Percentiles rank a stretch among this genome's conserved stretches.
Conservation (phyloP, 768 basidiomycete species). For the Naematelia aurantialba region DNA sequence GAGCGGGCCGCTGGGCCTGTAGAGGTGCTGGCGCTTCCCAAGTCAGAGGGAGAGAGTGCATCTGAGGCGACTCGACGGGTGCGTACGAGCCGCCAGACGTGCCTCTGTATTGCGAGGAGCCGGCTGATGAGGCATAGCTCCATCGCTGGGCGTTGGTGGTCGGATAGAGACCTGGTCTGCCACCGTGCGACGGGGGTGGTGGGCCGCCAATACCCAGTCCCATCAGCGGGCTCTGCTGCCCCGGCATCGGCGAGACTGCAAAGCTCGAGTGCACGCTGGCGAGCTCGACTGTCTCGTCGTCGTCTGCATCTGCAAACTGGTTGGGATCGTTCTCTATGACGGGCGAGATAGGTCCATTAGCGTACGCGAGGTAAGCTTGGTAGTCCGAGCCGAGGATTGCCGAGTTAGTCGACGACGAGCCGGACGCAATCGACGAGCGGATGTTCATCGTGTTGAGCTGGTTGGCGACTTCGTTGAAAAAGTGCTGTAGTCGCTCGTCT, state of each 20-base stretch:
- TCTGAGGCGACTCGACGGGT: constrained; percentile 22
- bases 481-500: constrained; percentile 72
- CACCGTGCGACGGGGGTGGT: constrained; percentile 24
- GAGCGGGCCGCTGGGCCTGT: constrained; percentile 24
- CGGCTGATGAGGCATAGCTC: constrained; percentile 43
- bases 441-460: constrained; percentile 72
- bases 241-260: constrained; percentile 12
- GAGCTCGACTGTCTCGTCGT: constrained; percentile 47
- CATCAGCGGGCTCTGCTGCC: constrained; percentile 24
- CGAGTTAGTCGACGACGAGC: constrained; percentile 32
- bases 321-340: constrained; percentile 31
- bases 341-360: constrained; percentile 13
- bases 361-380: constrained; percentile 36
- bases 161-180: constrained; percentile 38
- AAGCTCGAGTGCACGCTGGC: constrained; percentile 40
- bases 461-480: constrained; percentile 79
- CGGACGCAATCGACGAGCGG: constrained; percentile 52
- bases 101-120: constrained; percentile 20
- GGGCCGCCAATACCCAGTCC: constrained; percentile 46
- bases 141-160: constrained; percentile 33
- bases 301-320: constrained; percentile 52
- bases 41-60: constrained; percentile 15
- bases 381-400: constrained; percentile 35
- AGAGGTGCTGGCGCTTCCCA: constrained; percentile 18
- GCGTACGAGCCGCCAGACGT: constrained; percentile 33